These are phyloP conservation scores for Lonicera japonica DNA, from an alignment of 129 eudicot genomes.

Conservation along the genomic window DNA sequence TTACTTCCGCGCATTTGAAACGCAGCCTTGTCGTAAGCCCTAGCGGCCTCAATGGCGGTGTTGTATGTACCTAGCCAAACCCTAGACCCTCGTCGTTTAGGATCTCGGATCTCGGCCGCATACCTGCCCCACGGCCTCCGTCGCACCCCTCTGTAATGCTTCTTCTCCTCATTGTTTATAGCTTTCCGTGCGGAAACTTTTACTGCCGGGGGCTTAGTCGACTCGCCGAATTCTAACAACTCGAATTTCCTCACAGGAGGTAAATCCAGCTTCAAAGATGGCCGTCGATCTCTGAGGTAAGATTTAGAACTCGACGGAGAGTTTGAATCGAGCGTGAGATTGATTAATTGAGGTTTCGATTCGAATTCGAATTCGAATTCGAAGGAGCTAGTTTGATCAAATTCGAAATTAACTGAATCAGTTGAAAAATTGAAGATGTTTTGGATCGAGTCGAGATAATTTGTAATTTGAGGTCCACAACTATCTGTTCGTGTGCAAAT, in stretches of 20 bases:
- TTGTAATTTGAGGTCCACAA: constrained; percentile 13
- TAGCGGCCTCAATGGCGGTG: constrained; percentile 66
- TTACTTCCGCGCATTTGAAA: constrained; percentile 62
- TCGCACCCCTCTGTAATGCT: constrained; percentile 64
- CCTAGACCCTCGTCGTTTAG: constrained; percentile 51
- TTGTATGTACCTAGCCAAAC: constrained; percentile 78
- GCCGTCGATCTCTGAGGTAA: constrained; percentile 23
- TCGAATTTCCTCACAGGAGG: constrained; percentile 28
- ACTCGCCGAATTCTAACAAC: constrained; percentile 25
- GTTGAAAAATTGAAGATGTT: neutral
- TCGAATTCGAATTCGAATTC: neutral
- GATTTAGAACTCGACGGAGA: neutral
- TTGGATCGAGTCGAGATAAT: constrained; percentile 3
- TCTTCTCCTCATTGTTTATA: constrained; percentile 6
- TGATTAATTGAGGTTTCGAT: constrained; percentile 8
- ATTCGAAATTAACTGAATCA: constrained; percentile 4
- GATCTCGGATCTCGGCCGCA: constrained; percentile 82
- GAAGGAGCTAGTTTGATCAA: neutral
- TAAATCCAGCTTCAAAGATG: constrained; percentile 20
- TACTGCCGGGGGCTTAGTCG: neutral
- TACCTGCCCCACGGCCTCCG: constrained; percentile 76
- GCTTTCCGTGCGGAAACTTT: constrained; percentile 1
- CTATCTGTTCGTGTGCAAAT: constrained; percentile 4
- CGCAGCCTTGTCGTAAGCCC: constrained; percentile 68
- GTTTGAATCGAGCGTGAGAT: neutral